phyloP scores from a whole-genome alignment of 176 grass and related monocot species.

The Aegilops speltoides region DNA sequence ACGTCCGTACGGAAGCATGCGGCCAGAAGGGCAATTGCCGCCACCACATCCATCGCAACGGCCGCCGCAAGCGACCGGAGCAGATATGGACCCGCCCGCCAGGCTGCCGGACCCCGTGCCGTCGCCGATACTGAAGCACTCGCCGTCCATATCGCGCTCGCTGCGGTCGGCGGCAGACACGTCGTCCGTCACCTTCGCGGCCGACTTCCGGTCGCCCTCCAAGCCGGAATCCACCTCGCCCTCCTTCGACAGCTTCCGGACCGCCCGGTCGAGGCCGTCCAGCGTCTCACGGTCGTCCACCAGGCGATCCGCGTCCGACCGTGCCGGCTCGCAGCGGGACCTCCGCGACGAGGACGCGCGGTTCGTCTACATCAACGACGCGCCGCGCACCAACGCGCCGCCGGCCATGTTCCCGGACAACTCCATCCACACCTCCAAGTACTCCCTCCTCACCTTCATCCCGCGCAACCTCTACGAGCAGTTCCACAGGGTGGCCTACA shows the following conservation, averaged over 20 bases:
- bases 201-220: constrained; percentile 33
- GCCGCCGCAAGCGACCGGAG: background rate
- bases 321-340: constrained; percentile 69
- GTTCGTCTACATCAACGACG: constrained; percentile 89
- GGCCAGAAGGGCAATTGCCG: constrained; percentile 10
- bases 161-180: constrained; percentile 37
- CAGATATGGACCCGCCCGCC: constrained; percentile 17
- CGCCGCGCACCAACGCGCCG: constrained; percentile 44
- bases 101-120: constrained; percentile 53
- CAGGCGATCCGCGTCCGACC: constrained; percentile 57
- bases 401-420: constrained; percentile 53
- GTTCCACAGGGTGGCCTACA: constrained; percentile 84
- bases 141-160: constrained; percentile 33
- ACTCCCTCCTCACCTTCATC: constrained; percentile 76
- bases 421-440: constrained; percentile 73
- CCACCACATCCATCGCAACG: constrained; percentile 26
- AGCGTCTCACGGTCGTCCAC: constrained; percentile 24
- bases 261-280: constrained; percentile 27
- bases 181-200: constrained; percentile 46
- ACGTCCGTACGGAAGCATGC: constrained; percentile 21
- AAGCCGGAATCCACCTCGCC: constrained; percentile 24
- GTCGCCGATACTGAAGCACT: constrained; percentile 52
- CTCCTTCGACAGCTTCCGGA: constrained; percentile 40
- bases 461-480: constrained; percentile 97
- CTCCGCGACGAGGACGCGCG: constrained; percentile 85